A percentile compares a stretch with the other conserved stretches of the same genome.
These are phyloP conservation scores for Daldinia concentrica DNA, from an alignment of 495 filamentous ascomycete genomes.

Conservation along the genomic window DNA sequence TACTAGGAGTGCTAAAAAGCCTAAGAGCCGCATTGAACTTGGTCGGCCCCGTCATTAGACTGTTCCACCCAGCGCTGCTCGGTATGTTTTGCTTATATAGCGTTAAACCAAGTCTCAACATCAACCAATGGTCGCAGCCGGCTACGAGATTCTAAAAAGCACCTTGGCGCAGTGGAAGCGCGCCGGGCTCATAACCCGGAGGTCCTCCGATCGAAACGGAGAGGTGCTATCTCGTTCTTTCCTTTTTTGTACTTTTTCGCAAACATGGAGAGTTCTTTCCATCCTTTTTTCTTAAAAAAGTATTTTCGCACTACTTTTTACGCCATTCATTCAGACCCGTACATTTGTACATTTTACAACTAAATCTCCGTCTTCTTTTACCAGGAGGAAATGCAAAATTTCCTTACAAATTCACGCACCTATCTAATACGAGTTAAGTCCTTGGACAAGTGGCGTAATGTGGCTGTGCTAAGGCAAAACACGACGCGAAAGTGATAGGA, in stretches of 20 bases:
- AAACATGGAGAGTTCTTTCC: no score
- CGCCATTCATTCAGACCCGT: neutral
- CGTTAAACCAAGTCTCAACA: no score
- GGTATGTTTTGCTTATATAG: neutral
- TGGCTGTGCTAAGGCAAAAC: neutral
- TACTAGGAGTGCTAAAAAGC: no score
- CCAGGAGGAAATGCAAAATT: neutral
- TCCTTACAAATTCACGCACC: neutral
- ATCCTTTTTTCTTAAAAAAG: neutral
- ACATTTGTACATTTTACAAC: neutral
- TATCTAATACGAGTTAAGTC: neutral
- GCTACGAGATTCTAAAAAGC: constrained; percentile 37
- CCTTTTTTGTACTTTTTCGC: neutral
- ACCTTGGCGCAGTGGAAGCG: constrained; percentile 65
- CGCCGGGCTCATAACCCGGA: constrained; percentile 66
- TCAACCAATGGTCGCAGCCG: no score
- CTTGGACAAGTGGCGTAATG: neutral
- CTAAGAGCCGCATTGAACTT: no score
- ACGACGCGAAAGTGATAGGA: constrained; percentile 1
- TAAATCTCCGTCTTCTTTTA: neutral
- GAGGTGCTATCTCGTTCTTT: constrained; percentile 51
- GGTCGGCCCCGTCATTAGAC: no score
- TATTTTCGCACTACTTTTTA: neutral
- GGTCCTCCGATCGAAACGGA: constrained; percentile 64
- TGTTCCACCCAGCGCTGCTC: neutral